Conservation (phyloP, 2,329 filamentous ascomycete genomes). For the Cephalotrichum gorgonifer region DNA sequence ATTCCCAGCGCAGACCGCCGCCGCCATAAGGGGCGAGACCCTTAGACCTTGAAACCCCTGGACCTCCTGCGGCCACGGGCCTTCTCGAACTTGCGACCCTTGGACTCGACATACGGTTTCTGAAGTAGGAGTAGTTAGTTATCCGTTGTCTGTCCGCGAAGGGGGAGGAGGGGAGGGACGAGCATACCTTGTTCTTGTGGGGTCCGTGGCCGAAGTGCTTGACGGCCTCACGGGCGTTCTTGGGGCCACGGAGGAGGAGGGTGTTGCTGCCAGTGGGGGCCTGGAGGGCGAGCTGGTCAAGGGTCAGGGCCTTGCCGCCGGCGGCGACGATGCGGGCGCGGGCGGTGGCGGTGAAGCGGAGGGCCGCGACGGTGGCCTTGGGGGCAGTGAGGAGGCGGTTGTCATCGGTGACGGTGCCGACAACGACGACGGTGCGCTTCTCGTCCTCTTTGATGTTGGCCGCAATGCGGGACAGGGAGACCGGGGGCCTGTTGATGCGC, state of each 20-base stretch:
- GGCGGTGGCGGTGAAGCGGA: conserved; percentile 93
- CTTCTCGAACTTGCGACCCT: conserved; percentile 99
- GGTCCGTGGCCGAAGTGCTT: conserved; percentile 99
- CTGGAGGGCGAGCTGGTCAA: conserved; percentile 94
- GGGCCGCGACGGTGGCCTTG: conserved; percentile 87
- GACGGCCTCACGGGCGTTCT: conserved; percentile 94
- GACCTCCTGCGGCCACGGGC: conserved; percentile 98
- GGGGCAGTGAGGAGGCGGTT: conserved; percentile 84
- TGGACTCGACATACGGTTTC: conserved; percentile 96
- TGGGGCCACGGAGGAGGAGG: conserved; percentile 90
- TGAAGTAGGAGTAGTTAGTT: conserved; percentile 30
- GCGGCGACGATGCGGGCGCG: conserved; percentile 88
- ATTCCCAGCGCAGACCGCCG: conserved; percentile 7
- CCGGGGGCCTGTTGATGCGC: conserved; percentile 92
- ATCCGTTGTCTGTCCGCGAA: not conserved
- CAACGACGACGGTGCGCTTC: conserved; percentile 83
- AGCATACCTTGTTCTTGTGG: conserved; percentile 85
- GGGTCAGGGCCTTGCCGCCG: conserved; percentile 87
- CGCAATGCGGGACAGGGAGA: conserved; percentile 86
- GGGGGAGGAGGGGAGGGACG: not conserved
- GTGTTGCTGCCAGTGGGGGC: conserved; percentile 96
- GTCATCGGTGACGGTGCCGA: conserved; percentile 96
- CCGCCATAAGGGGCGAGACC: conserved; percentile 18
- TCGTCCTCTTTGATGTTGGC: conserved; percentile 56
- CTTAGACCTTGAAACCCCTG: conserved; percentile 99